Base-by-base conservation (phyloP, 2,329 filamentous ascomycete genomes). In the Aspergillus costaricaensis region DNA sequence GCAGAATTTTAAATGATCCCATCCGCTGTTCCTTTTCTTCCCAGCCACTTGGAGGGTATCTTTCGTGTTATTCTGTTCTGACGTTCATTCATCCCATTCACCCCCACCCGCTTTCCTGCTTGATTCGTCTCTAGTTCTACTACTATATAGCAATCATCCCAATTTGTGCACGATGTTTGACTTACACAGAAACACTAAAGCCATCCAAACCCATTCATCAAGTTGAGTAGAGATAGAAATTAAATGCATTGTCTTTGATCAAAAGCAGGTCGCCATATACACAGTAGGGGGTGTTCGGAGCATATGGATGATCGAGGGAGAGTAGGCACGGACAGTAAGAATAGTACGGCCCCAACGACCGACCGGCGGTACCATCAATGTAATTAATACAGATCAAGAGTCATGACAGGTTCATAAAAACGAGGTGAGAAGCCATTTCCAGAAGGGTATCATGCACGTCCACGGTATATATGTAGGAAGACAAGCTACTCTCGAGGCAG, bases 361-460 rank as follows among this genome's bases (percentile, higher is more conserved):
- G 41, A 44, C 41, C 17, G 41, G 17, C 41, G 41, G 17, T 12
- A 12, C 17, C 15, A 50, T 50, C 47, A 27, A 17, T 25, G 25
- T 27, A 50, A 50, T 15, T 10, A 30, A 17, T 50, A 50, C 25
- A 49, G 47, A 52, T 57, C 23, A 49, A 49, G 27, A 30, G 36
- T 53, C 53, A 50, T 54, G 30, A 43, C 25, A 56, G 36, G 47
- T 30, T 50, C 47, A 50, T 47, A 49, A 58, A 57, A 58, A 57
- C 47, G 30, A 17, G 23, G 44, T 15, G 23, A n/a, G 7, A 25
- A 49, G 44, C 19, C 39, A 44, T 15, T 36, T 43, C 41, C 44
- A 60, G 5, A 43, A 53, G 58, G 60, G 61, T 63, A 59, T 65
- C 61, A 57, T 58, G 41, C 36, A 51, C 32, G 49, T 51, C 48